A percentile compares a stretch with the other conserved stretches of the same genome.
These are phyloP conservation scores for Ceriops tagal DNA, from an alignment of 345 rosid genomes.

Conservation along the genomic window DNA sequence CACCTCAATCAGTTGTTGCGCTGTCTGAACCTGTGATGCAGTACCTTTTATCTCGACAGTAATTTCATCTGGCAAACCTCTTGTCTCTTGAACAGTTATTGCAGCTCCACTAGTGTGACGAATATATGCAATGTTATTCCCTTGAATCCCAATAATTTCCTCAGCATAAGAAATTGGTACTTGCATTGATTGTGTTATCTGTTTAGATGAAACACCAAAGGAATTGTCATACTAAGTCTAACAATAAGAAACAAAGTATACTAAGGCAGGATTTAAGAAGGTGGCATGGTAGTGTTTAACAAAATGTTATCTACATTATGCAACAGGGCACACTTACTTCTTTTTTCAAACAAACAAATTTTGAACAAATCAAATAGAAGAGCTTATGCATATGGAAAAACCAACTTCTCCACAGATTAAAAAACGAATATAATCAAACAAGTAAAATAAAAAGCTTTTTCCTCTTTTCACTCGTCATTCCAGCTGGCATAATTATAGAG, in stretches of 20 bases:
- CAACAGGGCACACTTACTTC: too few species aligned
- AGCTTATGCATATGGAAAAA: too few species aligned
- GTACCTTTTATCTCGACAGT: conserved; percentile 83
- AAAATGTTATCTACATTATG: neutral
- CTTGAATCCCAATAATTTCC: conserved; percentile 75
- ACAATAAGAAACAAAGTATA: neutral
- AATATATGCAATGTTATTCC: conserved; percentile 68
- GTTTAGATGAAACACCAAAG: conserved; percentile 1
- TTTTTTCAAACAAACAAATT: too few species aligned
- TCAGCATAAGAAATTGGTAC: conserved; percentile 76
- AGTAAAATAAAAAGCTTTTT: too few species aligned
- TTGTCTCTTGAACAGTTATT: conserved; percentile 66
- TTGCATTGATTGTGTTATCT: conserved; percentile 83
- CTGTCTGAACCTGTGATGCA: conserved; percentile 63
- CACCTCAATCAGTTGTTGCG: conserved; percentile 78
- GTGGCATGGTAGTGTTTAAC: neutral
- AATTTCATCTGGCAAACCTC: conserved; percentile 63
- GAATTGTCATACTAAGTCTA: neutral
- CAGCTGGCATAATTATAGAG: too few species aligned
- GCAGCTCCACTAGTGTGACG: conserved; percentile 70
- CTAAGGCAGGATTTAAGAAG: neutral
- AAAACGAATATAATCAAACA: too few species aligned
- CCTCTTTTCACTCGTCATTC: too few species aligned
- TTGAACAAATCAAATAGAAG: too few species aligned
- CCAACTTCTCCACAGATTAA: too few species aligned